These are phyloP conservation scores for Alternaria triticimaculans DNA, from an alignment of 2,329 filamentous ascomycete genomes.

Conservation along the genomic window DNA sequence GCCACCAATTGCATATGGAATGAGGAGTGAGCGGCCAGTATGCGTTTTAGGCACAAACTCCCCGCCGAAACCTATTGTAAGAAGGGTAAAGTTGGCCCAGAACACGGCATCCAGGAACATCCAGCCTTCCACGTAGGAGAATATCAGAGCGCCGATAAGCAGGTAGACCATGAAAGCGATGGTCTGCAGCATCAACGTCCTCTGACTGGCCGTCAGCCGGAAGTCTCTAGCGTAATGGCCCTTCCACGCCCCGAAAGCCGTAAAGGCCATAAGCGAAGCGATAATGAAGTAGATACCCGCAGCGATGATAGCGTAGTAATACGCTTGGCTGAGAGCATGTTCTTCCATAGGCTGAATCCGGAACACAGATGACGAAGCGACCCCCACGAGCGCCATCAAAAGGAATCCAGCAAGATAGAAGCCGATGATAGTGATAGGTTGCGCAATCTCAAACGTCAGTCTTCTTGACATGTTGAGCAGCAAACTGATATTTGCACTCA, in stretches of 20 bases:
- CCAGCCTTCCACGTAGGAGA: slow-evolving; percentile 60
- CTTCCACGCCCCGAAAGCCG: slow-evolving; percentile 61
- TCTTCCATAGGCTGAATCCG: slow-evolving; percentile 50
- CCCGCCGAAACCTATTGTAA: slow-evolving; percentile 63
- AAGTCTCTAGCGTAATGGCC: slow-evolving; percentile 64
- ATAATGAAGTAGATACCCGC: slow-evolving; percentile 64
- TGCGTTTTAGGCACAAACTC: slow-evolving; percentile 59
- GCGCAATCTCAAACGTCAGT: slow-evolving; percentile 61
- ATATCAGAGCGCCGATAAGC: slow-evolving; percentile 56
- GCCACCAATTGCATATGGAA: slow-evolving; percentile 63
- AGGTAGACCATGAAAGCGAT: slow-evolving; percentile 59
- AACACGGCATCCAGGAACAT: slow-evolving; percentile 61
- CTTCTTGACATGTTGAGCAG: slow-evolving; percentile 66
- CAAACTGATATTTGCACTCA: slow-evolving; percentile 62
- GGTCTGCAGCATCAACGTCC: slow-evolving; percentile 62
- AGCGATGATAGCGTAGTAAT: slow-evolving; percentile 67
- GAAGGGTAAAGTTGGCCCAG: slow-evolving; percentile 63
- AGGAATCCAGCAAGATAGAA: slow-evolving; percentile 63
- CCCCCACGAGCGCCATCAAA: slow-evolving; percentile 60
- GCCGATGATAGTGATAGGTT: slow-evolving; percentile 67
- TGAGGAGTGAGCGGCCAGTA: slow-evolving; percentile 58
- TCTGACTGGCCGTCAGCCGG: slow-evolving; percentile 61
- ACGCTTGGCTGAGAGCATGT: slow-evolving; percentile 62
- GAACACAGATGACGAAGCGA: slow-evolving; percentile 55
- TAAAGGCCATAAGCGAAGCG: slow-evolving; percentile 61